A percentile compares a stretch with the other conserved stretches of the same genome.
Evolutionary conservation across 2,329 filamentous ascomycete genomes (phyloP).

Genomic region (Talaromyces atroroseus): DNA sequence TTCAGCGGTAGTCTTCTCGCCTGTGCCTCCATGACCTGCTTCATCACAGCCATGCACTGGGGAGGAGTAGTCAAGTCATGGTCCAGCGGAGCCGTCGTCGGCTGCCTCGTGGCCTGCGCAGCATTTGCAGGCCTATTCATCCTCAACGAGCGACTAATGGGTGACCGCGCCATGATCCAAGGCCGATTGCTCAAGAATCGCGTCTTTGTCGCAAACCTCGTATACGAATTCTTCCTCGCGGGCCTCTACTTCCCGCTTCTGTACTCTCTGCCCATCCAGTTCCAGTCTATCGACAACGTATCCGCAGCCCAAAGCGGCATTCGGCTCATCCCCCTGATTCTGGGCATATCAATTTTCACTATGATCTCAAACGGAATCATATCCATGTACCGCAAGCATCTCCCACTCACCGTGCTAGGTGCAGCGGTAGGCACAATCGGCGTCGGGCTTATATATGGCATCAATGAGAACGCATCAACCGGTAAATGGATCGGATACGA

Average conservation of each 20-base stretch:
- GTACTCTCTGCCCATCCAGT: constrained; percentile 23
- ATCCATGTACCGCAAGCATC: constrained; percentile 21
- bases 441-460: constrained; percentile 27
- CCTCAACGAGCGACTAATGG: constrained; percentile 16
- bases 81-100: constrained; percentile 18
- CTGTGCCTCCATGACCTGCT: constrained; percentile 19
- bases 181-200: constrained; percentile 32
- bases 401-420: constrained; percentile 23
- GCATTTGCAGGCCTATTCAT: constrained; percentile 17
- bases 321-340: constrained; percentile 37
- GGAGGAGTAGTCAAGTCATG: constrained; percentile 22
- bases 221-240: constrained; percentile 33
- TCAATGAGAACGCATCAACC: constrained; percentile 20
- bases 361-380: constrained; percentile 25
- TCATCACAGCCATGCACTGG: constrained; percentile 24
- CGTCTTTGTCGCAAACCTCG: constrained; percentile 26
- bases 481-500: constrained; percentile 23
- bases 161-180: constrained; percentile 27
- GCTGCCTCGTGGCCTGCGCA: constrained; percentile 17
- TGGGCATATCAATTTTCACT: constrained; percentile 26
- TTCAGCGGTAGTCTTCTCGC: constrained; percentile 19
- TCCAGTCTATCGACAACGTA: constrained; percentile 17
- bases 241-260: constrained; percentile 29
- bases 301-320: constrained; percentile 34
- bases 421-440: constrained; percentile 23